Evolutionary conservation across 2,329 filamentous ascomycete species (phyloP), one percentile per base, ranked within the genome.

Genomic region (Fusarium acutatum): DNA sequence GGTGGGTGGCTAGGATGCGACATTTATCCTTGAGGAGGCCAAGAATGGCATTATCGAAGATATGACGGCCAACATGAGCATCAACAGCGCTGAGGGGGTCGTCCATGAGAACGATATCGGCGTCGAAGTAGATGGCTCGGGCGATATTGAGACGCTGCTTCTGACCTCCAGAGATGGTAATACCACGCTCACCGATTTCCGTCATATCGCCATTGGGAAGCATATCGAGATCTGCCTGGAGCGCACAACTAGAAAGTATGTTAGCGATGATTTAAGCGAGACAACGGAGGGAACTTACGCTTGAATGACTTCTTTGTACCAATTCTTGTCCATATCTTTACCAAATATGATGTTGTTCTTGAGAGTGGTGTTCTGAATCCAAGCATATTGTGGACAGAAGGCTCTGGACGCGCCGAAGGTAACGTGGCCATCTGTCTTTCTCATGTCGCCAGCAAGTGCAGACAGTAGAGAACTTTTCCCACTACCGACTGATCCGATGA

Each of bases 101-200:
- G 74, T 93, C 91, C 88, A 93, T 90, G 34, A 93, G 84, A 26
- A 93, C 87, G 57, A 93, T 88, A 64, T 92, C 90, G 17, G 91
- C 87, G 69, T 92, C 86, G 68, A 92, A 93, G 83, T 95, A 88
- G 73, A 93, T 92, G 68, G 91, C 90, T 54, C 96, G 89, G 24
- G 96, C 96, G 78, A 98, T 98, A 80, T 98, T 98, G 75, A 98
- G 86, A 17, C 96, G 91, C 81, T 98, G 96, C 82, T 98, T 98
- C 82, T 98, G 96, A 4, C 96, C 96, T 64, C 96, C 96, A 24
- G 95, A 97, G 3, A 98, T 93, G 2, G 95, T 98, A 78, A 98
- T 98, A 60, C 96, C 96, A 69, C 95, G 91, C 82, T 98, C 96
- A 32, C 96, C 96, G 78, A 98, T 97, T 81, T 98, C 96, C 0